Evolutionary conservation across 306 rosid genomes (phyloP).

Genomic region (Phaseolus lunatus): DNA sequence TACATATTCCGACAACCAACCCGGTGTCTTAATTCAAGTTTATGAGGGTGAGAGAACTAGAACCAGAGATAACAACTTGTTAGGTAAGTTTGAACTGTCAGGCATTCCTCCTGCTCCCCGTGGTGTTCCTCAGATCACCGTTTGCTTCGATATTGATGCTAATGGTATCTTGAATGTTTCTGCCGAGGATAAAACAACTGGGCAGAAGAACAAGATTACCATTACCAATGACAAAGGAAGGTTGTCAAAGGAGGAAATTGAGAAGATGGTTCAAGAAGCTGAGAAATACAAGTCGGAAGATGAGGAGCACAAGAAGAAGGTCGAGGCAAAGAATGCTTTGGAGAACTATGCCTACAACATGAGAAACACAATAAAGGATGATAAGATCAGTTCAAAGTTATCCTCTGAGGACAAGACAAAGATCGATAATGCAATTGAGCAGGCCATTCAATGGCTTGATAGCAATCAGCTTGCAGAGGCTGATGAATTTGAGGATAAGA

Average conservation of each 20-base stretch:
- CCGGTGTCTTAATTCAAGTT: conserved; percentile 79
- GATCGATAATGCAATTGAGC: conserved; percentile 70
- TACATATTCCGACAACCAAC: conserved; percentile 76
- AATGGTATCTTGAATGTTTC: conserved; percentile 80
- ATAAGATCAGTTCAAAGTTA: conserved; percentile 73
- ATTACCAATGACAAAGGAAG: conserved; percentile 84
- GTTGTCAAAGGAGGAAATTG: conserved; percentile 74
- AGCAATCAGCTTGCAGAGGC: conserved; percentile 71
- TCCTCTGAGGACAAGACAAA: conserved; percentile 63
- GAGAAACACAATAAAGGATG: conserved; percentile 77
- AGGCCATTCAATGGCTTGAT: conserved; percentile 77
- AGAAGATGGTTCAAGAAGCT: conserved; percentile 88
- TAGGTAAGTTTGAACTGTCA: conserved; percentile 77
- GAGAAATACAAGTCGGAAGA: conserved; percentile 83
- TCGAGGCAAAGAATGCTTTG: conserved; percentile 69
- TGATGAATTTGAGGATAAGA: conserved; percentile 77
- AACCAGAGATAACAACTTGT: conserved; percentile 72
- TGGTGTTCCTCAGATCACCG: conserved; percentile 80
- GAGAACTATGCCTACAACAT: conserved; percentile 83
- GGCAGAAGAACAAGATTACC: conserved; percentile 84
- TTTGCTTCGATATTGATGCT: conserved; percentile 76
- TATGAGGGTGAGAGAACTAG: conserved; percentile 79
- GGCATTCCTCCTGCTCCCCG: conserved; percentile 86
- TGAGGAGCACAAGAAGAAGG: conserved; percentile 84
- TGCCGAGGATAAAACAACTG: conserved; percentile 75